Base-by-base conservation (phyloP, 1,139 yeast species). In the Candida sojae region DNA sequence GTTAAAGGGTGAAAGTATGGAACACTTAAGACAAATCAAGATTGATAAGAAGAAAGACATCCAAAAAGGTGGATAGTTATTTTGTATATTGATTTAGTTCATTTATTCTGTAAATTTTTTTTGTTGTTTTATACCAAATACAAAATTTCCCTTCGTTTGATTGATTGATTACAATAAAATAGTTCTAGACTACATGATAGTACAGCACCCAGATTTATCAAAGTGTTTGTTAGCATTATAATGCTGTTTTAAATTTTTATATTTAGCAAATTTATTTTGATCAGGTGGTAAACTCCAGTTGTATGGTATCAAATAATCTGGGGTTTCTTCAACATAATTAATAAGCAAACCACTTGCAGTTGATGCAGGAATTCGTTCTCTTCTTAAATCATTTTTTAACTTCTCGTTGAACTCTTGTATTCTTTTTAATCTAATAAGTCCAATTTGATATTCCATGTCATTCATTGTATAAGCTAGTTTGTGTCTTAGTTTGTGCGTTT, bases 361-460 rank as follows among this genome's bases (percentile, higher is more conserved):
- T 13, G 90, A 84, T 4, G 90, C 88, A 35, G 85, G 82, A 8
- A 85, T 80, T 50, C 95, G 68, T 7, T 85, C 84, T 48, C 82
- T 68, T 7, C 74, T 62, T 41, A 88, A 64, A 45, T 84, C 80
- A 34, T 75, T 75, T 53, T 75, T 79, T 39, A 87, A 67, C 49
- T 82, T 77, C 10, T 67, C 63, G 60, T 85, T 86, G 43, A 86
- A 71, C 56, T 84, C 87, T 48, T 77, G 75, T 31, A 86, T 78
- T 53, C 96, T 73, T 58, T 80, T 83, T 44, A 86, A 70, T 64
- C 86, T 86, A 52, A 87, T 66, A 52, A 63, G 64, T 35, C 67
- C 62, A 17, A 75, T 73, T 43, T 67, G 68, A 44, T 57, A 54
- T 10, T 64, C 58, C 31, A 70, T 55, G 43, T 66, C 70, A 34